A percentile compares a stretch with the other conserved stretches of the same genome.
These are phyloP conservation scores for Nannizziopsis barbatae DNA, from an alignment of 2,329 filamentous ascomycete species.

Conservation along the genomic window DNA sequence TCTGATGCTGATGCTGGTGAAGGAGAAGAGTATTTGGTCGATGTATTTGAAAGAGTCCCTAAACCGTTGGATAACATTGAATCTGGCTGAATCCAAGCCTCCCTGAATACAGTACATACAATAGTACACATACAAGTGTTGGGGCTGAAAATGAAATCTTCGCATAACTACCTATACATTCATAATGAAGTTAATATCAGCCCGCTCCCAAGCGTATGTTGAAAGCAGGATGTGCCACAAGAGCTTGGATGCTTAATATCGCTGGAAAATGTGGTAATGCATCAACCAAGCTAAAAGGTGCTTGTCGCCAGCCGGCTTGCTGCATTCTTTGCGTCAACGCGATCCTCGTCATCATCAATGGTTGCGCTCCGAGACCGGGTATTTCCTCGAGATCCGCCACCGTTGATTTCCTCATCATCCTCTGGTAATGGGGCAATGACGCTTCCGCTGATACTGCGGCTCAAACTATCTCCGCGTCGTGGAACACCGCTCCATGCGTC, in stretches of 20 bases:
- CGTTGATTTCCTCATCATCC: conserved; percentile 46
- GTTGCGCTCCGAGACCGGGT: conserved; percentile 36
- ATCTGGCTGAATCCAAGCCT: no score
- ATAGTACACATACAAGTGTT: no score
- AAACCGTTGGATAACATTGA: no score
- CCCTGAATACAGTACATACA: no score
- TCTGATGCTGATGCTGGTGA: not conserved
- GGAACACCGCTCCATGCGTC: conserved; percentile 96
- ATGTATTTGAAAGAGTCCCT: no score
- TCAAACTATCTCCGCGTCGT: conserved; percentile 65
- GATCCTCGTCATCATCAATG: conserved; percentile 66
- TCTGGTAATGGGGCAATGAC: conserved; percentile 55
- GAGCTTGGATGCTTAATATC: not conserved
- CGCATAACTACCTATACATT: conserved; percentile 3
- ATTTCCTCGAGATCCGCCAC: conserved; percentile 35
- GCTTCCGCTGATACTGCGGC: conserved; percentile 63
- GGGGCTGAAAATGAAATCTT: not conserved
- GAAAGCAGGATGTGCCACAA: not conserved
- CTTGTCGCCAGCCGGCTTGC: conserved; percentile 87
- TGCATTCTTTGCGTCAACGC: conserved; percentile 89
- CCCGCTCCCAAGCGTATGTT: not conserved
- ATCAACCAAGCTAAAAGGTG: conserved; percentile 58
- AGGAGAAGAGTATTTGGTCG: not conserved
- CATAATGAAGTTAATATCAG: conserved; percentile 1
- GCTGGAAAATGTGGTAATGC: not conserved